Base-by-base conservation (phyloP, 371 early-diverging fungal species). In the Apophysomyces elegans region DNA sequence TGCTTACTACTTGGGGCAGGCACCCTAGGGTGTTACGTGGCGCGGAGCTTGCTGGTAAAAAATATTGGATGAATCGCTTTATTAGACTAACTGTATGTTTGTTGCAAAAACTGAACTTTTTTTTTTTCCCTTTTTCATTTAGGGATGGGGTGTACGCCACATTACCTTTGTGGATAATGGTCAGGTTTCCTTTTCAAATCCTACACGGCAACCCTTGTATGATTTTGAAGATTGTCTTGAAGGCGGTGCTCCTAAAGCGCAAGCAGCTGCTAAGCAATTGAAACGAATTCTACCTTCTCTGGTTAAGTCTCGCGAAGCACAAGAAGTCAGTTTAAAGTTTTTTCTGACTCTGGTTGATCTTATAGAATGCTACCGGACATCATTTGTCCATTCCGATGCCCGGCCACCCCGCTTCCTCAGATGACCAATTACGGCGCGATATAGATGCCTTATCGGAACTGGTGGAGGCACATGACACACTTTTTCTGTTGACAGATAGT, bases 121-220 rank as follows among this genome's bases (percentile, higher is more conserved):
- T 43, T n/a, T 62, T 13, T 32, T 39, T 26, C 39, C 43, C 35
- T 65, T 56, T 65, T 60, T 56, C 46, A 58, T 32, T 32, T 41
- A 91, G 92, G 97, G 91, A 16, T 98, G 98, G 97, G 97, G 96
- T 41, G 88, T 97, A 11, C 90, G 94, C 7, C 80, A 92, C 64
- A 94, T 98, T 59, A 94, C 97, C 0, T 93, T 98, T 77, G 92
- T 97, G 0, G 99, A 98, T 75, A 95, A 86, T 71, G 96, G 95
- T 38, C 83, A 80, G 18, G 96, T 98, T 0, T 95, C 96, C 1
- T 95, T 91, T 69, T 97, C 97, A 9, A 98, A 98, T 74, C 98
- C 97, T 36, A 93, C 95, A 5, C 90, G 99, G 5, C 98, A 98
- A 69, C 94, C 98, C 4, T 82, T 98, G 56, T 98, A 91, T 76